Evolutionary conservation across 768 basidiomycete genomes (phyloP), one percentile per base, ranked within the genome.

Genomic region (Hericium rajendrae): DNA sequence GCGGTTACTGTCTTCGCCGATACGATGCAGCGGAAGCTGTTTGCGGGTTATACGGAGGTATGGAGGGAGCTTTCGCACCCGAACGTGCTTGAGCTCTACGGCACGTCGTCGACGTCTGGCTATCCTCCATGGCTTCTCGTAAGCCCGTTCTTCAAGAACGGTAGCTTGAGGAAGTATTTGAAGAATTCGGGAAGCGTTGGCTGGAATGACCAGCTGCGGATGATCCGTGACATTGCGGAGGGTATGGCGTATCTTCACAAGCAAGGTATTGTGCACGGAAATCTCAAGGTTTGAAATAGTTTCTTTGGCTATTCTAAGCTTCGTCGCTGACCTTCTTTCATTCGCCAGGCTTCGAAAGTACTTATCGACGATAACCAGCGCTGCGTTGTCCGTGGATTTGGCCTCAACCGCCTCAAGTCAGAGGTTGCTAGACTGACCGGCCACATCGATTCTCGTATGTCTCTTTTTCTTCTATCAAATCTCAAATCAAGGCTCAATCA

Each of bases 241-340:
- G 91, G 90, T 9, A 90, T 94, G 88, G 77, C 81, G 54, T 91
- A 91, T 67, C 68, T 94, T 59, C 91, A 94, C 67, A 64, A 68
- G 4, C 71, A 78, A 57, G 83, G 78, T 2, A 78, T 91, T 3
- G 65, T 89, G 59, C 91, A 94, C 65, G 90, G 89, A 1, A 87
- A 91, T 70, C 74, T 93, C 53, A 91, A 91, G 77, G 88, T 85
- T 10, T 48, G 9, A 11, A 15, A 46, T 39, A 16, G 46, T n/a
- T 13, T 49, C 13, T 15, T n/a, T 32, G 39, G 12, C 38, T 43
- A 28, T 37, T 2, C 32, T 32, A 6, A 32, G 32, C 32, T 6
- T 32, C 32, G 1, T 32, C 6, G 9, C 32, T 26, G 26, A 26
- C 26, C 6, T 11, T 18, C 12, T 10, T 6, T 4, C 16, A 2